Conservation (phyloP, 768 basidiomycete genomes). For the Xerocomus brunneocitrinus region DNA sequence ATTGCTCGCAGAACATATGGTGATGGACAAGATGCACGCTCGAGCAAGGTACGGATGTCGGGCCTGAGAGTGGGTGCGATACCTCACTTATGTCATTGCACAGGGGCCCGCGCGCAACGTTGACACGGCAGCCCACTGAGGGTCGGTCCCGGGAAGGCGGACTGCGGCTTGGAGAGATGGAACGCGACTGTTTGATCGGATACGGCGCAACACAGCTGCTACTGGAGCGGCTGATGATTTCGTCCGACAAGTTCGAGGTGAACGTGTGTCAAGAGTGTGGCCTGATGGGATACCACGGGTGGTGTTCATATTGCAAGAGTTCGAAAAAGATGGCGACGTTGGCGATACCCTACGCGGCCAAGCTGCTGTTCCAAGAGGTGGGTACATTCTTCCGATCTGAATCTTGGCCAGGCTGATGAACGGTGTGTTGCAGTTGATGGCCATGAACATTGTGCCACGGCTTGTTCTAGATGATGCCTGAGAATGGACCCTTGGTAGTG, state of each 20-base stretch:
- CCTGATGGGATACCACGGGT: constrained; percentile 89
- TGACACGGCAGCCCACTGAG: constrained; percentile 97
- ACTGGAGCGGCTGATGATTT: constrained; percentile 97
- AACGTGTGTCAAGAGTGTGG: constrained; percentile 95
- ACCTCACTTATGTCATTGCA: constrained; percentile 5
- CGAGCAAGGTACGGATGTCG: constrained; percentile 67
- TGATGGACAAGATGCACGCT: constrained; percentile 99
- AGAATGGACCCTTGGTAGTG: constrained; percentile 4
- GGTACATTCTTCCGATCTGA: constrained; percentile 14
- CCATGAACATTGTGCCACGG: constrained; percentile 94
- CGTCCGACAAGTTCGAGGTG: constrained; percentile 96
- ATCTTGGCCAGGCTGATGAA: neutral
- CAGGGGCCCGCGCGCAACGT: constrained; percentile 91
- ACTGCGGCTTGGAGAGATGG: constrained; percentile 97
- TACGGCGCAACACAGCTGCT: constrained; percentile 97
- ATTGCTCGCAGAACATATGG: constrained; percentile 79
- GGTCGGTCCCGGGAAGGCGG: constrained; percentile 98
- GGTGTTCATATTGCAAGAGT: constrained; percentile 98
- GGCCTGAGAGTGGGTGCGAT: neutral
- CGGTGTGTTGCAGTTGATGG: constrained; percentile 64
- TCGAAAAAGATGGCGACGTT: constrained; percentile 94
- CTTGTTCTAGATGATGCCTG: constrained; percentile 79
- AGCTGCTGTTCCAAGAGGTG: constrained; percentile 88
- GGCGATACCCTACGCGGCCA: constrained; percentile 95
- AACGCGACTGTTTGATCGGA: constrained; percentile 96